phyloP scores from a whole-genome alignment of 768 basidiomycete species.

The Leucocoprinus sp. region DNA sequence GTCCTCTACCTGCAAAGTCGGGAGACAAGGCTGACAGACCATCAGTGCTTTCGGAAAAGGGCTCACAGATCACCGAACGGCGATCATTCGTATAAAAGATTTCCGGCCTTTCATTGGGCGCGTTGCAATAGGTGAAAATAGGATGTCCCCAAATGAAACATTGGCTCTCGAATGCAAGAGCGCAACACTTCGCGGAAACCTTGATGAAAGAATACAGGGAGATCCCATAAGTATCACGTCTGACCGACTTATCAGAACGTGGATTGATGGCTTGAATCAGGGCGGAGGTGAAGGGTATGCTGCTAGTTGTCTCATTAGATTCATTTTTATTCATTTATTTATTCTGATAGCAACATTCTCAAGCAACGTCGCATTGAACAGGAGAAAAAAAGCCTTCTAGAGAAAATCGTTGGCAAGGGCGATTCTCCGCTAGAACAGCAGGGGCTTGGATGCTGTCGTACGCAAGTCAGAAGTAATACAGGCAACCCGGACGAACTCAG shows the following conservation, averaged over 20 bases:
- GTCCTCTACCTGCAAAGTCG: neutral
- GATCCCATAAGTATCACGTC: constrained; percentile 39
- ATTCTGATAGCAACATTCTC: constrained; percentile 32
- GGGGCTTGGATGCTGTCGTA: neutral
- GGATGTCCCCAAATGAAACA: constrained; percentile 30
- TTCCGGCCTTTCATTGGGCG: constrained; percentile 47
- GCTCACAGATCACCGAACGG: constrained; percentile 39
- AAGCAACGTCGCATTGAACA: constrained; percentile 13
- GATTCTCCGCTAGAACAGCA: neutral
- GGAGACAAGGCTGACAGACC: constrained; percentile 8
- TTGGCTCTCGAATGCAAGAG: constrained; percentile 48
- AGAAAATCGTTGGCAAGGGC: neutral
- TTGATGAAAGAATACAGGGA: constrained; percentile 41
- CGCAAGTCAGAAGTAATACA: neutral
- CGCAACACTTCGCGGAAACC: constrained; percentile 33
- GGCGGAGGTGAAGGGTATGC: constrained; percentile 59
- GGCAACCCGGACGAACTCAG: neutral
- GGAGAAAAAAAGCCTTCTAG: neutral
- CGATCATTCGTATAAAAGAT: constrained; percentile 36
- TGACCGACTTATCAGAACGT: constrained; percentile 33
- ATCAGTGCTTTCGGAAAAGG: constrained; percentile 19
- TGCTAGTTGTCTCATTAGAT: constrained; percentile 11
- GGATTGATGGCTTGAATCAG: constrained; percentile 48
- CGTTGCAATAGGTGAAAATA: constrained; percentile 34
- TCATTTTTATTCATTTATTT: constrained; percentile 13